A percentile compares a stretch with the other conserved stretches of the same genome.
phyloP scores from a whole-genome alignment of 2,329 filamentous ascomycete species.

The Cladosporium velox region DNA sequence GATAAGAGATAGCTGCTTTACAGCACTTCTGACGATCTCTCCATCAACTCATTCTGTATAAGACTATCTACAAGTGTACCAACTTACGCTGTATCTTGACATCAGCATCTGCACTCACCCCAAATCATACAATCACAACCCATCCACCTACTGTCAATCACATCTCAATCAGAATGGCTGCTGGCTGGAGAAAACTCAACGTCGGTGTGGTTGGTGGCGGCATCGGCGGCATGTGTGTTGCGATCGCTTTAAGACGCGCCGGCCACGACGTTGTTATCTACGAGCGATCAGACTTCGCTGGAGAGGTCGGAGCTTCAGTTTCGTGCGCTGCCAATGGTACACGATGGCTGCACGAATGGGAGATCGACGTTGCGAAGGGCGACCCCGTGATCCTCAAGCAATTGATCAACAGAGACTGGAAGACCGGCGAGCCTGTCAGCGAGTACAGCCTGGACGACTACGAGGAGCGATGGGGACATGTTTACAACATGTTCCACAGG shows the following conservation, averaged over 20 bases:
- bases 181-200: slow-evolving; percentile 33
- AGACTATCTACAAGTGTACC: not conserved
- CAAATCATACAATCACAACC: not conserved
- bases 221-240: slow-evolving; percentile 55
- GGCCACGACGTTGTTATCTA: slow-evolving; percentile 64
- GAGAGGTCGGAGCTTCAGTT: slow-evolving; percentile 68
- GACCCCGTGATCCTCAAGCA: slow-evolving; percentile 66
- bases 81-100: not conserved
- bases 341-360: slow-evolving; percentile 69
- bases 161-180: slow-evolving; percentile 5
- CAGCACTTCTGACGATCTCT: not conserved
- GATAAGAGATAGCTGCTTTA: not conserved
- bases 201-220: slow-evolving; percentile 52
- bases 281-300: slow-evolving; percentile 63
- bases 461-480: slow-evolving; percentile 64
- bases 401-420: slow-evolving; percentile 71
- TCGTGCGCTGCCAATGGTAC: slow-evolving; percentile 71
- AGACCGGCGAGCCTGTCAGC: slow-evolving; percentile 65
- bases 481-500: slow-evolving; percentile 70
- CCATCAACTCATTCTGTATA: not conserved
- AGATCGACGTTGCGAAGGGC: slow-evolving; percentile 63
- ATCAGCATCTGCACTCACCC: not conserved
- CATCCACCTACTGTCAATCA: not conserved
- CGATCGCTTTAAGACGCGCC: slow-evolving; percentile 54
- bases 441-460: slow-evolving; percentile 67